These are phyloP conservation scores for Oxytropis ochrocephala DNA, from an alignment of 306 rosid species.

Conservation along the genomic window DNA sequence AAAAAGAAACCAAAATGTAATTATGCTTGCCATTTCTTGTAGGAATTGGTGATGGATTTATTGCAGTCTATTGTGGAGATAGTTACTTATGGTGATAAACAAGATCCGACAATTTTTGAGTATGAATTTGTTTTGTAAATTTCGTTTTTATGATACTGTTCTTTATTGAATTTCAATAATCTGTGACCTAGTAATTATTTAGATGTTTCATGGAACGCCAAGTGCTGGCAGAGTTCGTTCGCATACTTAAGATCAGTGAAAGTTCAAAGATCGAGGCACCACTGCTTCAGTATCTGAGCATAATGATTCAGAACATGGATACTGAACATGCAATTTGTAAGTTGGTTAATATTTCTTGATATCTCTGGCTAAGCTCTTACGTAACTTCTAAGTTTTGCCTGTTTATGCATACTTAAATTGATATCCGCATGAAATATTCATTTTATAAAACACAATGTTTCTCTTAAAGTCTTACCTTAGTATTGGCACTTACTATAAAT, in stretches of 20 bases:
- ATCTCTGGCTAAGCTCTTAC: constrained; percentile 1
- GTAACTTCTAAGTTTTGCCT: background rate
- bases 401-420: constrained; percentile 4
- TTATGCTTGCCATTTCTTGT: constrained; percentile 12
- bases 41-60: constrained; percentile 73
- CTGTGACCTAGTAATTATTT: constrained; percentile 23
- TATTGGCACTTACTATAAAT: constrained; percentile 10
- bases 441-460: background rate
- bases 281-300: constrained; percentile 74
- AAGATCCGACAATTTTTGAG: constrained; percentile 77
- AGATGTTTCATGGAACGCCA: constrained; percentile 89
- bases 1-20: background rate
- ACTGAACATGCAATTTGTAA: constrained; percentile 73
- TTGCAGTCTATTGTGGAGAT: constrained; percentile 79
- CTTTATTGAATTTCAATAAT: background rate
- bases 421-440: background rate
- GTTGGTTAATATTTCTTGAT: constrained; percentile 24
- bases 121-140: constrained; percentile 30
- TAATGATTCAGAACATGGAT: constrained; percentile 85
- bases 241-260: constrained; percentile 53
- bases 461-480: background rate
- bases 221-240: constrained; percentile 72
- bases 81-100: constrained; percentile 76
- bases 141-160: background rate
- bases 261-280: constrained; percentile 69